Evolutionary conservation across 2,329 filamentous ascomycete species (phyloP).

Genomic region (Cordyceps militaris): DNA sequence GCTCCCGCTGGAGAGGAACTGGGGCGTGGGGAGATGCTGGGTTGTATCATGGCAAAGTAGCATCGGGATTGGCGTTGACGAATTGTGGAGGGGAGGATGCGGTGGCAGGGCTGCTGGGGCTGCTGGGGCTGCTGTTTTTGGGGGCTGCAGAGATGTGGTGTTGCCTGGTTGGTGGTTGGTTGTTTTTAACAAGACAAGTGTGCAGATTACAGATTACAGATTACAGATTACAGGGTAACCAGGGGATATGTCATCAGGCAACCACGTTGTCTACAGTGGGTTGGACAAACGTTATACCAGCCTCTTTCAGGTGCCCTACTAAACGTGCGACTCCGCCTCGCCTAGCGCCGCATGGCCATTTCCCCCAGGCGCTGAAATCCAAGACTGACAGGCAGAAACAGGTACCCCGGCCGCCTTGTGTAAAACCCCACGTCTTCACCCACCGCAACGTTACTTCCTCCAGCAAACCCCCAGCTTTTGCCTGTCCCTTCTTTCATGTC

Average conservation of each 20-base stretch:
- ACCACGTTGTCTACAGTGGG: too few species aligned
- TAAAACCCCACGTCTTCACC: not conserved
- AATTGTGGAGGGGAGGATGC: not conserved
- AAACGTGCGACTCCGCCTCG: not conserved
- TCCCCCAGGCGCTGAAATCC: too few species aligned
- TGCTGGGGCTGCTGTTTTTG: too few species aligned
- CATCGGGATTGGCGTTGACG: not conserved
- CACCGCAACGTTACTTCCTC: conserved; percentile 22
- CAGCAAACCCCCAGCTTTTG: conserved; percentile 15
- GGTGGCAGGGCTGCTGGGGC: too few species aligned
- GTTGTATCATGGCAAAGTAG: conserved; percentile 2
- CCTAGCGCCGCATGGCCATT: not conserved
- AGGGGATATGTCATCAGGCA: too few species aligned
- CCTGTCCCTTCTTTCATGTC: not conserved
- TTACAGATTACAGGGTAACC: too few species aligned
- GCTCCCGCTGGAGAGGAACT: not conserved
- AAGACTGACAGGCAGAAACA: not conserved
- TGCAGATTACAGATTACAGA: too few species aligned
- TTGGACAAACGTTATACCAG: too few species aligned
- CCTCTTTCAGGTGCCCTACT: too few species aligned
- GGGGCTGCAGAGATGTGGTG: too few species aligned
- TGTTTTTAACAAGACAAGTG: too few species aligned
- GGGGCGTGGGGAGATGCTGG: not conserved
- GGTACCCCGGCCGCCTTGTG: not conserved
- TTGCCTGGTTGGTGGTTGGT: too few species aligned